Conservation (phyloP, 345 rosid genomes). For the Citrus unshiu region DNA sequence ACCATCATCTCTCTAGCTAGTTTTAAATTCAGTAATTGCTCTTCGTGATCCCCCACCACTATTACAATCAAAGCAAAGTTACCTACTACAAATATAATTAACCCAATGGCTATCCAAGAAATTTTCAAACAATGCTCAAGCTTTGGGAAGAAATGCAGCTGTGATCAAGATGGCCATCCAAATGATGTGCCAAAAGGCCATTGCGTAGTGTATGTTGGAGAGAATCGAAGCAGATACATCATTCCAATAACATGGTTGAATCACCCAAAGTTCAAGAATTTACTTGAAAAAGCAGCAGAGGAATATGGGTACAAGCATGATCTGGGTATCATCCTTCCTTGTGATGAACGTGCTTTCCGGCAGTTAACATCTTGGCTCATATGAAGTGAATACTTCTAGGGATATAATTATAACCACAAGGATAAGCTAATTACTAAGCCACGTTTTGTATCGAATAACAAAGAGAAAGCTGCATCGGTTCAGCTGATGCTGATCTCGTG, state of each 20-base stretch:
- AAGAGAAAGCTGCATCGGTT: not conserved
- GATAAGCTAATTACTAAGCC: not conserved
- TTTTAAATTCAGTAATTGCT: too few relatives aligned
- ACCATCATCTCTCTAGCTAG: conserved; percentile 1
- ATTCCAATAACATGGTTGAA: conserved; percentile 69
- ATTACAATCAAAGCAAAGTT: not conserved
- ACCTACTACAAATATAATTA: not conserved
- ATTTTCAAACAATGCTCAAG: conserved; percentile 62
- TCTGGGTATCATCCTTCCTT: conserved; percentile 89
- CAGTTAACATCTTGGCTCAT: conserved; percentile 51
- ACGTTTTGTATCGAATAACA: not conserved
- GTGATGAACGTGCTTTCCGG: conserved; percentile 74
- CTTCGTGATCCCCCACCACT: not conserved
- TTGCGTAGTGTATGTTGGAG: conserved; percentile 83
- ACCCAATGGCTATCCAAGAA: conserved; percentile 35
- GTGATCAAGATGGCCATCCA: conserved; percentile 35
- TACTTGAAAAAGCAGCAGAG: conserved; percentile 78
- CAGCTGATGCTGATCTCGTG: not conserved
- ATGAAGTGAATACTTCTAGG: conserved; percentile 4
- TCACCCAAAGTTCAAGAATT: conserved; percentile 67
- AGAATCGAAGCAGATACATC: conserved; percentile 68
- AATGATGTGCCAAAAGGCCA: conserved; percentile 90
- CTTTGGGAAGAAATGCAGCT: conserved; percentile 47
- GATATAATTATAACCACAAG: not conserved
- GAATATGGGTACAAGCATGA: conserved; percentile 86